Evolutionary conservation across 78 protist species (phyloP).

Genomic region (Guillardia theta): DNA sequence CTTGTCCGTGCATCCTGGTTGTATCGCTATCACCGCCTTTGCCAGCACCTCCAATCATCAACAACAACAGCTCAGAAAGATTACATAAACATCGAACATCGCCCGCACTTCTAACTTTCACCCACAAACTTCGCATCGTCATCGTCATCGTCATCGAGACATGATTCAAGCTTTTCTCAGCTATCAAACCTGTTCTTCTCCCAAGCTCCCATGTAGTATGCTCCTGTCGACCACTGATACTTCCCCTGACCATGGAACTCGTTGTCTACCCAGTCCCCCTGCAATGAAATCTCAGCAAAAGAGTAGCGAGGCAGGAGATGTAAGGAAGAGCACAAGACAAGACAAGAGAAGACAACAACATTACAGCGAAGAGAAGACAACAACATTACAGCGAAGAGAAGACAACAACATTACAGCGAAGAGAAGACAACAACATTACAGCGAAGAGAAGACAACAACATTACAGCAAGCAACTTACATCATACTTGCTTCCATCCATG

Average conservation of each 20-base stretch:
- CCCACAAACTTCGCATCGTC: not conserved
- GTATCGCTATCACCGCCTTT: not conserved
- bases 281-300: not conserved
- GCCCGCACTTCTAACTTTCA: not conserved
- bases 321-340: not conserved
- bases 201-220: slow-evolving; percentile 13
- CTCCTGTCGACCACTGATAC: not conserved
- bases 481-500: not conserved
- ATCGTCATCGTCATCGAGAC: too few species aligned
- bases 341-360: not conserved
- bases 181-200: not conserved
- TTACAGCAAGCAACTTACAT: not conserved
- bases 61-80: not conserved
- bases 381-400: not conserved
- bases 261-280: slow-evolving; percentile 1
- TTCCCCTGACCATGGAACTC: slow-evolving; percentile 36
- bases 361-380: not conserved
- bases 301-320: not conserved
- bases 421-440: not conserved
- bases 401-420: not conserved
- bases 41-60: not conserved
- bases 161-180: too few species aligned
- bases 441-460: not conserved
- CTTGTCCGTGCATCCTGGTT: slow-evolving; percentile 29
- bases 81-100: not conserved